Evolutionary conservation across 2,329 filamentous ascomycete species (phyloP).

Genomic region (Magnaporthiopsis poae): DNA sequence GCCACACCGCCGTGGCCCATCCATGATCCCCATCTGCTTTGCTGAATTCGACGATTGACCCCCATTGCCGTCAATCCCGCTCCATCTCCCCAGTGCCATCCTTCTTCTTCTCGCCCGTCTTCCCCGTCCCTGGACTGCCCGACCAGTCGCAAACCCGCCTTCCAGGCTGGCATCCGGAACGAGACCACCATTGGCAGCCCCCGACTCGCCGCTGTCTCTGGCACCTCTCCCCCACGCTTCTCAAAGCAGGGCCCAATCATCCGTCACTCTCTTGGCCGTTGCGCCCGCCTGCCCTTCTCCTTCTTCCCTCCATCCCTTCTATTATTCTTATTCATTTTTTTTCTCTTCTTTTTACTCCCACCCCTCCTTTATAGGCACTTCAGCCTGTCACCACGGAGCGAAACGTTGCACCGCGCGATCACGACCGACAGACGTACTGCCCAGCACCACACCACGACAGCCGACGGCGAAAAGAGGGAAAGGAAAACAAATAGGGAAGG

Average conservation of each 20-base stretch:
- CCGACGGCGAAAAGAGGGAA: background rate
- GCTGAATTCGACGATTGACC: background rate
- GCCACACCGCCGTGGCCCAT: conserved; percentile 42
- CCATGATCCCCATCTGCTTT: conserved; percentile 26
- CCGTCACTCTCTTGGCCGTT: conserved; percentile 6
- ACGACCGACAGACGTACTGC: background rate
- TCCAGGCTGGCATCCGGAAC: background rate
- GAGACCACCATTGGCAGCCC: background rate
- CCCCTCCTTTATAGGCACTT: background rate
- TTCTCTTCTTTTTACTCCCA: background rate
- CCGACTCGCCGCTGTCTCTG: conserved; percentile 1
- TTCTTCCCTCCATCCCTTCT: conserved; percentile 10
- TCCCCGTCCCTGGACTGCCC: conserved; percentile 3
- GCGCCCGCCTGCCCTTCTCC: conserved; percentile 5
- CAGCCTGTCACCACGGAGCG: background rate
- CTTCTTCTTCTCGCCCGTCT: conserved; percentile 1
- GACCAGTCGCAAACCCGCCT: background rate
- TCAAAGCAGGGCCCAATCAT: conserved; percentile 15
- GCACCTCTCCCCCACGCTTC: conserved; percentile 15
- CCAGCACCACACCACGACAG: background rate
- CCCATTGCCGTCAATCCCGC: conserved; percentile 12
- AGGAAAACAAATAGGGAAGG: background rate
- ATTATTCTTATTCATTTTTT: conserved; percentile 4
- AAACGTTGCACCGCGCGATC: background rate
- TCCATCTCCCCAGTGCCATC: conserved; percentile 3